Conservation (phyloP, 2,329 filamentous ascomycete species). For the Cytospora piceicola region DNA sequence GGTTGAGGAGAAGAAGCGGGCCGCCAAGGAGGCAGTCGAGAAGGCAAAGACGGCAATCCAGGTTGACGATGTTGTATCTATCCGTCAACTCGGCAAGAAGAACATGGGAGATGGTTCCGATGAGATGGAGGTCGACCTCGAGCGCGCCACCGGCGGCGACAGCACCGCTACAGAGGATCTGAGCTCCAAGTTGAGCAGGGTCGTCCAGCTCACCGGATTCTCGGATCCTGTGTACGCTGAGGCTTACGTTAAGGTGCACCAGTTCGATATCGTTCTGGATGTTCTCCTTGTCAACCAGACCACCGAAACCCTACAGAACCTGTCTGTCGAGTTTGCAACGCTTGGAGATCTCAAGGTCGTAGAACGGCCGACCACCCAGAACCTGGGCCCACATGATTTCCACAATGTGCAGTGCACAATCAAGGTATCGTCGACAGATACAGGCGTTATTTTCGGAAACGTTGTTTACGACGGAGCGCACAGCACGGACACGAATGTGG, state of each 20-base stretch:
- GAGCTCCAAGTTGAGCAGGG: slow-evolving; percentile 90
- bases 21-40: slow-evolving; percentile 89
- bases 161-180: slow-evolving; percentile 77
- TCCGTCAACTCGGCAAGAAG: slow-evolving; percentile 92
- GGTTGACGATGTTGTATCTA: slow-evolving; percentile 91
- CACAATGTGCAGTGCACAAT: slow-evolving; percentile 98
- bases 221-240: slow-evolving; percentile 99
- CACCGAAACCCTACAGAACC: slow-evolving; percentile 91
- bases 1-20: slow-evolving; percentile 95
- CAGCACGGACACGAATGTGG: slow-evolving; percentile 91
- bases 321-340: slow-evolving; percentile 98
- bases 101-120: slow-evolving; percentile 80
- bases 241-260: slow-evolving; percentile 97
- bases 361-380: slow-evolving; percentile 93
- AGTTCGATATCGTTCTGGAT: slow-evolving; percentile 97
- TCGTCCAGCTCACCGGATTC: slow-evolving; percentile 97
- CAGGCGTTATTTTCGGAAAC: slow-evolving; percentile 97
- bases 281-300: slow-evolving; percentile 98
- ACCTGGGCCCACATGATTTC: slow-evolving; percentile 93
- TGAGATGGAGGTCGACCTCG: slow-evolving; percentile 86
- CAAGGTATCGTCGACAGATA: slow-evolving; percentile 97
- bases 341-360: slow-evolving; percentile 97
- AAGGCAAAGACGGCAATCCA: slow-evolving; percentile 94
- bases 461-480: slow-evolving; percentile 95
- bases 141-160: slow-evolving; percentile 92